phyloP scores from a whole-genome alignment of 2,329 filamentous ascomycete genomes.

The Trichophyton mentagrophytes region DNA sequence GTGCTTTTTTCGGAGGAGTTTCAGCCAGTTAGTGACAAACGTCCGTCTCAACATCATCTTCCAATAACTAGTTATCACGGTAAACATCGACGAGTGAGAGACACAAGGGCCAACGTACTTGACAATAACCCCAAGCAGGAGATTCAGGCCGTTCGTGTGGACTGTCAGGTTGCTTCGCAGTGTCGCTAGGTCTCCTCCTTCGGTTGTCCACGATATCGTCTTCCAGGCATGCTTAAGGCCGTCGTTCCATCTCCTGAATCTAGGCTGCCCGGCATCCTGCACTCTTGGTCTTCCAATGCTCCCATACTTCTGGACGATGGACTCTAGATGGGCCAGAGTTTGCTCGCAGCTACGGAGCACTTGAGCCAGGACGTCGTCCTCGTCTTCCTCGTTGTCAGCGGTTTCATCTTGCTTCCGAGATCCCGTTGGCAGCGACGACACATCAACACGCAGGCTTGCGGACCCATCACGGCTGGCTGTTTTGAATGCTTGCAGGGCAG shows the following conservation, averaged over 20 bases:
- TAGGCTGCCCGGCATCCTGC: background rate
- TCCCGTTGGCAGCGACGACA: background rate
- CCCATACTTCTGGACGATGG: slow-evolving; percentile 1
- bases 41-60: too few relatives aligned
- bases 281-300: background rate
- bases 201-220: background rate
- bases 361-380: background rate
- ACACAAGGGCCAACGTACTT: background rate
- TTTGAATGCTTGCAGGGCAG: background rate
- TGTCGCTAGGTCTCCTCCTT: background rate
- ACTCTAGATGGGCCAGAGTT: background rate
- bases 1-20: background rate
- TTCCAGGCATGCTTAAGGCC: background rate
- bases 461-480: background rate
- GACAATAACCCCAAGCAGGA: background rate
- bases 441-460: background rate
- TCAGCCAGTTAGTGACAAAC: background rate
- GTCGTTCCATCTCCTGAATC: background rate
- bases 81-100: too few relatives aligned
- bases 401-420: background rate
- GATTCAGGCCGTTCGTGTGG: background rate
- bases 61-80: background rate
- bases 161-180: background rate
- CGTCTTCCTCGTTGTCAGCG: background rate
- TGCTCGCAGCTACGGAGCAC: background rate